Conservation (phyloP, 192 early-diverging fungal genomes). For the Rhizophagus sp. region DNA sequence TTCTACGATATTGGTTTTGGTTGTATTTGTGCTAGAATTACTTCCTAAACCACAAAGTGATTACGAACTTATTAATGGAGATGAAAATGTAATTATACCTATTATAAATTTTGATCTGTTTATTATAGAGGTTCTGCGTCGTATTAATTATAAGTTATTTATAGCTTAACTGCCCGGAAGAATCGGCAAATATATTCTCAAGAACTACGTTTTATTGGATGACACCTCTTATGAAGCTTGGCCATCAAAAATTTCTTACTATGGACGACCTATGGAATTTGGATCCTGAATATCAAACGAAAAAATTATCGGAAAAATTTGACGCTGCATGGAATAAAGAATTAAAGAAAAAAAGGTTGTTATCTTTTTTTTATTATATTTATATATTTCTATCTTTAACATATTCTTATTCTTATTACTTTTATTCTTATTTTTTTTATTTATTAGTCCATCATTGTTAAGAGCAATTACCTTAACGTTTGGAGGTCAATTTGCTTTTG, state of each 20-base stretch:
- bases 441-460: conserved; percentile 69
- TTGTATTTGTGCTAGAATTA: conserved; percentile 28
- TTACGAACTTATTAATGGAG: conserved; percentile 10
- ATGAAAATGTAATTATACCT: conserved; percentile 6
- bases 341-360: conserved; percentile 51
- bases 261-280: conserved; percentile 77
- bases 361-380: not conserved
- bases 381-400: not conserved
- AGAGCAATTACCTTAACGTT: conserved; percentile 61
- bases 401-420: not conserved
- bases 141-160: not conserved
- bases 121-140: no score
- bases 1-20: conserved; percentile 24
- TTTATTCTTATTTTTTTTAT: not conserved
- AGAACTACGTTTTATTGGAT: conserved; percentile 89
- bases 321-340: conserved; percentile 71
- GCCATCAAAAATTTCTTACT: conserved; percentile 70
- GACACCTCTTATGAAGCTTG: conserved; percentile 79
- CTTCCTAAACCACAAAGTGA: conserved; percentile 10
- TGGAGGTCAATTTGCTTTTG: conserved; percentile 67
- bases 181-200: conserved; percentile 81
- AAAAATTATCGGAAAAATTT: conserved; percentile 62
- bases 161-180: conserved; percentile 67
- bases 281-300: conserved; percentile 57
- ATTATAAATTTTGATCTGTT: not conserved